These are phyloP conservation scores for Antrodiella citrinella DNA, from an alignment of 768 basidiomycete species.

Conservation along the genomic window DNA sequence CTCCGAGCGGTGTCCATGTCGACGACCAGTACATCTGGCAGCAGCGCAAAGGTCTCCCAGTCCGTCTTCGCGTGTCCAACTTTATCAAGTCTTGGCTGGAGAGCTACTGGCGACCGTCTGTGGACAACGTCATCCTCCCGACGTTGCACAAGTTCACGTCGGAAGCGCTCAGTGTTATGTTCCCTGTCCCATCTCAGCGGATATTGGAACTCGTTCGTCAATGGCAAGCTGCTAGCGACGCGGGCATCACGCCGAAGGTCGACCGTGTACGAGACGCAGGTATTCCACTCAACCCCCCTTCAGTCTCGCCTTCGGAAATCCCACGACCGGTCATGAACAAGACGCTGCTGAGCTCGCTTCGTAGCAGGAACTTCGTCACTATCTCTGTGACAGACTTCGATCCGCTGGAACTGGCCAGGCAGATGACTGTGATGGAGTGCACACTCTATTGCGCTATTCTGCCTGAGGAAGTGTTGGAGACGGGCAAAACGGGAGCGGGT, in stretches of 20 bases:
- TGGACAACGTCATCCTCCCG: slow-evolving; percentile 60
- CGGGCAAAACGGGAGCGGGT: slow-evolving; percentile 45
- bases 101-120: slow-evolving; percentile 73
- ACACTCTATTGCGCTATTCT: slow-evolving; percentile 78
- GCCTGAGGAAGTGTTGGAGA: slow-evolving; percentile 84
- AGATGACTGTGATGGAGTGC: slow-evolving; percentile 91
- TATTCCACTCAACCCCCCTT: slow-evolving; percentile 61
- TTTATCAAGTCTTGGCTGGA: slow-evolving; percentile 95
- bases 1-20: slow-evolving; percentile 46
- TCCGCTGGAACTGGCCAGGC: slow-evolving; percentile 83
- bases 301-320: slow-evolving; percentile 48
- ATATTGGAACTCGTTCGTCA: slow-evolving; percentile 60
- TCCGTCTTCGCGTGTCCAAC: slow-evolving; percentile 86
- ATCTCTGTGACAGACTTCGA: slow-evolving; percentile 89
- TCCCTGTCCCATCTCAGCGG: slow-evolving; percentile 62
- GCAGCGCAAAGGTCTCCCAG: slow-evolving; percentile 80
- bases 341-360: slow-evolving; percentile 56
- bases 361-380: slow-evolving; percentile 52
- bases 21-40: slow-evolving; percentile 72
- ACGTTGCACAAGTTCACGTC: slow-evolving; percentile 52
- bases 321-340: slow-evolving; percentile 87
- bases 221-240: slow-evolving; percentile 27
- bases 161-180: slow-evolving; percentile 52
- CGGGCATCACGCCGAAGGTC: slow-evolving; percentile 45
- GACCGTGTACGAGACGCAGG: slow-evolving; percentile 69